A percentile compares a stretch with the other conserved stretches of the same genome.
phyloP scores from a whole-genome alignment of 805 yeast species.

The Martiniozyma abietophila region DNA sequence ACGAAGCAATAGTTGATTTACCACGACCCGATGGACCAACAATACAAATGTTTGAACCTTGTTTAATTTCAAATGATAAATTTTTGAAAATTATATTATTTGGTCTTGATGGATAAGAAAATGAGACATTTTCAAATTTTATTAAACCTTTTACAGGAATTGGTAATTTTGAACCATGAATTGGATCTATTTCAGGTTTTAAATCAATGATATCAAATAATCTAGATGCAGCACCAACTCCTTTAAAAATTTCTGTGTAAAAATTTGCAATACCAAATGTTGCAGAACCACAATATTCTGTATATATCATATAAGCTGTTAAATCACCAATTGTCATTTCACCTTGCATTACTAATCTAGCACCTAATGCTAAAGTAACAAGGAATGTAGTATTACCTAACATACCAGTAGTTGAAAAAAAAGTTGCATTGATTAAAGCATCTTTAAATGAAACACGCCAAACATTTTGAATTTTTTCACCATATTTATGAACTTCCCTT shows the following conservation, averaged over 20 bases:
- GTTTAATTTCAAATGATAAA: conserved; percentile 52
- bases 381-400: conserved; percentile 75
- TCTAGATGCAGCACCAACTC: conserved; percentile 92
- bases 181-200: conserved; percentile 62
- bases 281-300: conserved; percentile 88
- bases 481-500: conserved; percentile 66
- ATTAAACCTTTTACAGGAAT: conserved; percentile 42
- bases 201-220: conserved; percentile 81
- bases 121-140: conserved; percentile 56
- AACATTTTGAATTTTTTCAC: conserved; percentile 58
- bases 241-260: conserved; percentile 92
- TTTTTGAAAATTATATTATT: conserved; percentile 56
- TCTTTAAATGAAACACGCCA: conserved; percentile 69
- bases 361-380: conserved; percentile 70
- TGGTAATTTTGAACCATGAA: conserved; percentile 45
- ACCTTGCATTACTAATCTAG: conserved; percentile 67
- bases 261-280: conserved; percentile 86
- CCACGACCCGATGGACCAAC: conserved; percentile 97
- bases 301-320: conserved; percentile 90
- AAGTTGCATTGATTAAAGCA: conserved; percentile 71
- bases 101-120: conserved; percentile 82
- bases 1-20: conserved; percentile 79
- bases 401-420: conserved; percentile 72
- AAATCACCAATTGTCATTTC: conserved; percentile 78
- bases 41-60: conserved; percentile 86